Base-by-base conservation (phyloP, 2,329 filamentous ascomycete species). In the Aspergillus sclerotialis region DNA sequence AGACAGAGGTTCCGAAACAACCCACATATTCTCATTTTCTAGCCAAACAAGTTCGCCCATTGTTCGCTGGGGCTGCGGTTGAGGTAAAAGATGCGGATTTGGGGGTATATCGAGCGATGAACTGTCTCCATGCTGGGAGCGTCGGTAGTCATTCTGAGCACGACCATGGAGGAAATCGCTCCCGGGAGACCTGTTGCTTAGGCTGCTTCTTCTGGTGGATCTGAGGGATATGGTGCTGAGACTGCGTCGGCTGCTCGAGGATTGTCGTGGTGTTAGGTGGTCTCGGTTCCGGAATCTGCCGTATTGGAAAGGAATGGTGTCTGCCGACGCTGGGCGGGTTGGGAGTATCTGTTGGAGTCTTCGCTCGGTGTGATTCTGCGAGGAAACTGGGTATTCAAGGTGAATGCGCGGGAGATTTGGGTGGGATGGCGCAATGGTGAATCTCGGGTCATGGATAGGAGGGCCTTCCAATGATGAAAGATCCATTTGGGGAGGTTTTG, bases 401-500 rank as follows among this genome's bases (percentile, higher is more conserved):
- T n/a, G n/a, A n/a, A n/a, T n/a, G n/a, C n/a, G n/a, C 7, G 19
- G 19, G 19, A 23, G 6, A 10, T 23, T 23, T n/a, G n/a, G n/a
- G 10, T 23, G 19, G 10, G 6, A 7, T 10, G 19, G 19, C 7
- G 19, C 10, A 14, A 36, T 29, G 15, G 39, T 35, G 30, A 48
- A 46, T 30, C 43, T 44, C 7, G 43, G 26, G 30, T 56, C 45
- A 8, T 39, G 21, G 15, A 60, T 45, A 2, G 55, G 56, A 28
- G 54, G 54, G 3, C 58, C 58, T 44, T 59, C 58, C 2, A 61
- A 46, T 7, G 54, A 58, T 7, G 58, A 61, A 14, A 61, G 50
- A 35, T 61, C 58, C 50, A 48, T 50, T 28, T 13, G 10, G 26
- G 26, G 9, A 8, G 26, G 26, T 14, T n/a, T 10, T 13, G 26